phyloP scores from a whole-genome alignment of 1,284 basidiomycete species.

The Leucoagaricus sp. region DNA sequence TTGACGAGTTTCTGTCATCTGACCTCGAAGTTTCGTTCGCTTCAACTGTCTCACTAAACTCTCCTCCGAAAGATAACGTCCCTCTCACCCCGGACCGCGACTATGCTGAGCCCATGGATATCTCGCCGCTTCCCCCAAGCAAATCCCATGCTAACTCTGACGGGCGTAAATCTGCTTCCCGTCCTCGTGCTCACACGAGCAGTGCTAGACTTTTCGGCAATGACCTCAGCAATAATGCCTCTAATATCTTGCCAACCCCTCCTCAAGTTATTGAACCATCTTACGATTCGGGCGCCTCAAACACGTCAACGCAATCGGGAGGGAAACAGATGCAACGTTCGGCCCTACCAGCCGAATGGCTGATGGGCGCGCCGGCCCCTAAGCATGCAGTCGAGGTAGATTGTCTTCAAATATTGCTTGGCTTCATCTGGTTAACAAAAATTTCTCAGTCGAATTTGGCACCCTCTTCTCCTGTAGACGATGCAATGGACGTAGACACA shows the following conservation, averaged over 20 bases:
- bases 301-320: slow-evolving; percentile 34
- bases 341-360: slow-evolving; percentile 66
- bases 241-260: slow-evolving; percentile 31
- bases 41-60: slow-evolving; percentile 75
- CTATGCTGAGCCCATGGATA: slow-evolving; percentile 62
- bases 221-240: slow-evolving; percentile 60
- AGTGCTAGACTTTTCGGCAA: slow-evolving; percentile 67
- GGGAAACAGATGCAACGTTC: slow-evolving; percentile 59
- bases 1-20: slow-evolving; percentile 67
- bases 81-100: slow-evolving; percentile 49
- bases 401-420: slow-evolving; percentile 15
- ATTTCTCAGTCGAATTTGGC: slow-evolving; percentile 34
- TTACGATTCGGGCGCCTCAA: slow-evolving; percentile 21
- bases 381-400: slow-evolving; percentile 26
- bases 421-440: background rate
- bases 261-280: slow-evolving; percentile 33
- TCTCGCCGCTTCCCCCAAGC: slow-evolving; percentile 62
- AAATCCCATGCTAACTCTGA: slow-evolving; percentile 27
- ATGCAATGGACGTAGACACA: slow-evolving; percentile 78
- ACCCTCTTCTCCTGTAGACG: slow-evolving; percentile 47
- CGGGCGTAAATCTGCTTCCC: slow-evolving; percentile 32
- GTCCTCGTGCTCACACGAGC: slow-evolving; percentile 63
- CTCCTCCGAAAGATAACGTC: slow-evolving; percentile 52
- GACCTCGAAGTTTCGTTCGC: slow-evolving; percentile 80
- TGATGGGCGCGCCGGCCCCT: slow-evolving; percentile 34